Evolutionary conservation across 768 basidiomycete species (phyloP).

Genomic region (Tricholoma saponaceum): DNA sequence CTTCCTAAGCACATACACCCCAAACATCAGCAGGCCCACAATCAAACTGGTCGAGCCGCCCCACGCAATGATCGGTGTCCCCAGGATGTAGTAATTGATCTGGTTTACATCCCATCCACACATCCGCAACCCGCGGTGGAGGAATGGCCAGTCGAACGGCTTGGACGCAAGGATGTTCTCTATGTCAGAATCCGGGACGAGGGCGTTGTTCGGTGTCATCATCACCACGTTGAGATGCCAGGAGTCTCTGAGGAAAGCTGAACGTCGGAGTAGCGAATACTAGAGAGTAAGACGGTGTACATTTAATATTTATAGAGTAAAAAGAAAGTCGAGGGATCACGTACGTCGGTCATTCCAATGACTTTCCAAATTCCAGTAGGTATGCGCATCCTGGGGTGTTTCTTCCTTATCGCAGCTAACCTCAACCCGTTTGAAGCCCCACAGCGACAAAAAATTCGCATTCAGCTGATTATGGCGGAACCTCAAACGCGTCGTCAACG

Average conservation of each 20-base stretch:
- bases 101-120: slow-evolving; percentile 91
- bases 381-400: slow-evolving; percentile 73
- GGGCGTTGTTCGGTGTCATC: slow-evolving; percentile 99
- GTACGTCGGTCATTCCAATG: slow-evolving; percentile 94
- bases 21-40: slow-evolving; percentile 46
- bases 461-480: slow-evolving; percentile 77
- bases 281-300: too few species aligned
- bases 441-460: slow-evolving; percentile 85
- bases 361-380: slow-evolving; percentile 97
- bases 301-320: background rate
- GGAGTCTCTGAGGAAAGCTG: slow-evolving; percentile 94
- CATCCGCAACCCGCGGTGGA: slow-evolving; percentile 90
- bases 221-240: slow-evolving; percentile 99
- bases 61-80: slow-evolving; percentile 93
- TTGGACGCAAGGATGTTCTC: slow-evolving; percentile 94
- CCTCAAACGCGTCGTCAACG: slow-evolving; percentile 85
- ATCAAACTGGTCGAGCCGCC: slow-evolving; percentile 65
- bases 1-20: slow-evolving; percentile 70
- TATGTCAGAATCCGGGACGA: slow-evolving; percentile 96
- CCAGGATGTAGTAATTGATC: slow-evolving; percentile 90
- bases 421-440: slow-evolving; percentile 99
- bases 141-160: slow-evolving; percentile 92
- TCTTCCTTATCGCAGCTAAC: slow-evolving; percentile 92
- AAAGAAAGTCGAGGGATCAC: slow-evolving; percentile 28
- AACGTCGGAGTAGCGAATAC: slow-evolving; percentile 84